These are phyloP conservation scores for Medicago truncatula DNA, from an alignment of 306 rosid genomes.

Conservation along the genomic window MtrunA17r5.0-ANR NC_053042.1:15313501-15314000, in stretches of 20 bases:
- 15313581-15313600: too few relatives aligned
- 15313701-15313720: neutral
- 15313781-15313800: conserved; percentile 12
- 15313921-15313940: neutral
- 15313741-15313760: neutral
- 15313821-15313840: neutral
- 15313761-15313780: neutral
- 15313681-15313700: neutral
- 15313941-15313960: neutral
- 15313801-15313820: neutral
- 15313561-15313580: neutral
- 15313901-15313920: neutral
- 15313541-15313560: neutral
- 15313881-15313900: neutral
- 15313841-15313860: neutral
- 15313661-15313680: neutral
- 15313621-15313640: neutral
- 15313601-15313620: too few relatives aligned
- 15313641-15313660: neutral
- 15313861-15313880: neutral
- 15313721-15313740: neutral
- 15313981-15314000: neutral
- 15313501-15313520: neutral
- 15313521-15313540: neutral
- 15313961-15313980: neutral